Evolutionary conservation across 1,139 yeast species (phyloP), one percentile per base, ranked within the genome.

Genomic region (Zygotorulaspora mrakii): DNA sequence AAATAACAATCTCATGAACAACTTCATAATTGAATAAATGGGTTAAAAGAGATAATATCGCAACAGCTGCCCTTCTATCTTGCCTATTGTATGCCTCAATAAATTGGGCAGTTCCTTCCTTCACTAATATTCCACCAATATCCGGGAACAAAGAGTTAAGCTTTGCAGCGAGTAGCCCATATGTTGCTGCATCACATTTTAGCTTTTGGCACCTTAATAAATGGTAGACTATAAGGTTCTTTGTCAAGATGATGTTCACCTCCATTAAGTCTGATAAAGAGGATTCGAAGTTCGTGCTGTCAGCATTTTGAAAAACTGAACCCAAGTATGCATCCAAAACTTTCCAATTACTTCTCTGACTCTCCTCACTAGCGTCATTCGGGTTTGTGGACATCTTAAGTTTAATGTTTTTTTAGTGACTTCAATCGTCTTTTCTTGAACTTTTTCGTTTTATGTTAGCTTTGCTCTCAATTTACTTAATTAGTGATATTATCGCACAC

Each of bases 101-200:
- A 60, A 85, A 84, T 43, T 73, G 79, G 3, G 81, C 55, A 1
- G 83, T 65, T 21, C 82, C 62, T 47, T 95, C 67, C 5, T 70
- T 59, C 0, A 71, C 60, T 25, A 85, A 48, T 3, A 82, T 57
- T 42, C 73, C 73, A 1, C 95, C 95, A 17, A 87, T 65, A 30
- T 74, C 74, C 0, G 94, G 94, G 4, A 85, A 58, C 52, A 82
- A 79, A 5, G 82, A 72, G 59, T 85, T 83, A 13, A 87, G 45
- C 1, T 82, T 69, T 4, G 81, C 71, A 0, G 75, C 70, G 30
- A 87, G 54, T 1, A 83, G 66, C 0, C 89, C 79, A 55, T 75
- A 78, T 1, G 75, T 68, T 1, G 75, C 17, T 2, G 45, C 36
- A 2, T 35, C 28, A 16, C 45, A 40, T n/a, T 31, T 20, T 11